Base-by-base conservation (phyloP, 1,139 yeast genomes). In the Pichia sp. region DNA sequence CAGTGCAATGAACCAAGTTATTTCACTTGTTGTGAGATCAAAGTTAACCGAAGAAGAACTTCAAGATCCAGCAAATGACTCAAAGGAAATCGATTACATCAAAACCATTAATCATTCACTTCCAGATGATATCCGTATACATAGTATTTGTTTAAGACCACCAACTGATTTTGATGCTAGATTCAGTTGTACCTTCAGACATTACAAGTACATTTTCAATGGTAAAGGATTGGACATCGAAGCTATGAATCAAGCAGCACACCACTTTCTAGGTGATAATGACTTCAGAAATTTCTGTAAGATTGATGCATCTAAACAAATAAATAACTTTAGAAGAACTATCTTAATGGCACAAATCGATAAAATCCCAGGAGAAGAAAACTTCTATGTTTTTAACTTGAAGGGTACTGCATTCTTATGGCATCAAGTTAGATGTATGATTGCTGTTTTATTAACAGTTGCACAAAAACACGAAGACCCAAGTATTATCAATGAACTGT, bases 401-500 rank as follows among this genome's bases (percentile, higher is more conserved):
- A 75, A 79, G 54, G 99, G 99, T 0, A 73, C 88, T 2, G 99
- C 99, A 8, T 94, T 94, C 58, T 69, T 94, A 50, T 94, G 99
- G 99, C 98, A 94, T 63, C 99, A 94, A 65, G 99, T 94, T 20
- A 77, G 99, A 45, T 90, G 96, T 57, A 93, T 94, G 96, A 79
- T 90, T 69, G 96, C 96, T 0, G 73, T 87, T 8, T 65, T 94
- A 46, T 79, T 94, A 47, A 67, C 85, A 22, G 81, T 91, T 5
- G 99, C 96, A 1, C 96, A 90, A 64, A 72, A 72, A 17, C 72
- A 79, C 27, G 99, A 94, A 65, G 52, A 65, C 0, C 83, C 88
- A 0, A 62, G 67, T 0, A 63, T 90, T 2, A 71, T 94, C 1
- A 64, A 65, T 12, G 76, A 80, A 1, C 68, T 94, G 52, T 64